phyloP scores from a whole-genome alignment of 345 rosid genomes.

The Eucalyptus regnans region DNA sequence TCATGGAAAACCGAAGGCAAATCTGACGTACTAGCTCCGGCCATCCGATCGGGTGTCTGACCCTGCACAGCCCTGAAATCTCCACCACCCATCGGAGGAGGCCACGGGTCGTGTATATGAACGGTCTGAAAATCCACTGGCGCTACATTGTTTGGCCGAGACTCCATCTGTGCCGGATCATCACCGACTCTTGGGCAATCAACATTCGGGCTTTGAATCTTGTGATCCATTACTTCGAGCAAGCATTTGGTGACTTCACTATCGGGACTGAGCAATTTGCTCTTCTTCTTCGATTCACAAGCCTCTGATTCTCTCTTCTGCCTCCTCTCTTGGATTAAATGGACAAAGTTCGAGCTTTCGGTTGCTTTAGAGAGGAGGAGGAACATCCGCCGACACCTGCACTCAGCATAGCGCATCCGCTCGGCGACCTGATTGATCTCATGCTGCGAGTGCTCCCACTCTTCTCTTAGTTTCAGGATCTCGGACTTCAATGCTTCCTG shows the following conservation, averaged over 20 bases:
- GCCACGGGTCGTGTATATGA: background rate
- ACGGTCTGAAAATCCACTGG: background rate
- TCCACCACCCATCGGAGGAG: background rate
- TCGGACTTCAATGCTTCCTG: constrained; percentile 20
- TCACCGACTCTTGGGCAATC: background rate
- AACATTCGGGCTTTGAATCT: background rate
- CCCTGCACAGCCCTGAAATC: background rate
- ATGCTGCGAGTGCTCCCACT: constrained; percentile 20
- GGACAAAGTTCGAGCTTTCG: constrained; percentile 20
- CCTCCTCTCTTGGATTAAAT: constrained; percentile 24
- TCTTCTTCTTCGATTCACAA: constrained; percentile 13
- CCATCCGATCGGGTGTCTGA: background rate
- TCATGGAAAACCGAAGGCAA: background rate
- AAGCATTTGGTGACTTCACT: background rate
- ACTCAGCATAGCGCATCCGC: constrained; percentile 19
- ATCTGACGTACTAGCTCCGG: background rate
- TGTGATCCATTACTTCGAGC: background rate
- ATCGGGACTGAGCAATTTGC: constrained; percentile 5
- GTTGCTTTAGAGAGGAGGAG: constrained; percentile 29
- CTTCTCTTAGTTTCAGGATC: constrained; percentile 22
- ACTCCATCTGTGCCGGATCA: background rate
- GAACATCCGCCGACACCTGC: constrained; percentile 31
- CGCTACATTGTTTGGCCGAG: background rate
- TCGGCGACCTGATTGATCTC: constrained; percentile 20
- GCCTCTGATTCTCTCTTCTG: constrained; percentile 8